A percentile compares a stretch with the other conserved stretches of the same genome.
Conservation (phyloP, 306 rosid genomes). For the Glycyrrhiza uralensis region DNA sequence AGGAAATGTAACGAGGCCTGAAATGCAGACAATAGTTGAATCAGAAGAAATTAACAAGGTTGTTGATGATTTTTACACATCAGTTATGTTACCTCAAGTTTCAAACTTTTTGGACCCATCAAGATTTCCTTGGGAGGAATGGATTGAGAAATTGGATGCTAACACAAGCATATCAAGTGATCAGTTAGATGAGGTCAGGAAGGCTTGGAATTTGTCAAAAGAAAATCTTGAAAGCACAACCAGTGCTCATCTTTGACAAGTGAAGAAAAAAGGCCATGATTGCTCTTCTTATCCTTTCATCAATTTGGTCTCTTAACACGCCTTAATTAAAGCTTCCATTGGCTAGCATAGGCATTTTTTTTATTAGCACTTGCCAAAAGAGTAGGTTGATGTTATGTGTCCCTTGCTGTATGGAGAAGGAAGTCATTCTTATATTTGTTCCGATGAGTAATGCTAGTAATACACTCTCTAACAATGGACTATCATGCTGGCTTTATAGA, state of each 20-base stretch:
- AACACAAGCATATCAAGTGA: constrained; percentile 62
- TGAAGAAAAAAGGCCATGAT: constrained; percentile 25
- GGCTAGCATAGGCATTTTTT: neutral
- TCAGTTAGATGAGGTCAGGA: constrained; percentile 63
- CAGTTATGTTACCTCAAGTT: constrained; percentile 68
- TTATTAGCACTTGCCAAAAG: neutral
- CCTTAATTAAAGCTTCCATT: constrained; percentile 8
- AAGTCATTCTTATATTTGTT: neutral
- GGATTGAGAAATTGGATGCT: constrained; percentile 74
- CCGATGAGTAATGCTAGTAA: no score
- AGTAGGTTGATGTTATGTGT: neutral
- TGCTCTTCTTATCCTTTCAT: neutral
- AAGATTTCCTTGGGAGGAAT: constrained; percentile 68
- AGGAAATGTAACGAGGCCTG: constrained; percentile 68
- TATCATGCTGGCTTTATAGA: no score
- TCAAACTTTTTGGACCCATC: constrained; percentile 62
- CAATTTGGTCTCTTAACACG: neutral
- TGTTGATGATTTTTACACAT: constrained; percentile 64
- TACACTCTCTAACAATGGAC: no score
- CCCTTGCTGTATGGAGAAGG: neutral
- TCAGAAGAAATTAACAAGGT: constrained; percentile 54
- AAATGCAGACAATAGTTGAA: constrained; percentile 58
- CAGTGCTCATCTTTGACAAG: constrained; percentile 17
- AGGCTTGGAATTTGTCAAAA: constrained; percentile 65
- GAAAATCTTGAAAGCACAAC: constrained; percentile 31